Conservation (phyloP, 2,329 filamentous ascomycete genomes). For the Aspergillus tanneri region DNA sequence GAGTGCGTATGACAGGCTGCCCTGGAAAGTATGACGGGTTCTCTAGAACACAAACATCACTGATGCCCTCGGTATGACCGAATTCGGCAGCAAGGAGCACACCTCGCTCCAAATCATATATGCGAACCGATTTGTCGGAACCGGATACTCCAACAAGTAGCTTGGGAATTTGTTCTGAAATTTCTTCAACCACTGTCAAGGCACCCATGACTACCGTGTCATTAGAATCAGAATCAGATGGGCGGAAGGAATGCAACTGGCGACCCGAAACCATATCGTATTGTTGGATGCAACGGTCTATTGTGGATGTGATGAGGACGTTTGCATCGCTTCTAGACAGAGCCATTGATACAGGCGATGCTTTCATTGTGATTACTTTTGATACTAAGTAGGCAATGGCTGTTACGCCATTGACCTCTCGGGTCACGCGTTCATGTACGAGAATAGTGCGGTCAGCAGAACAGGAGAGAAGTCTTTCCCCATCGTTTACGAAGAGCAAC, state of each 20-base stretch:
- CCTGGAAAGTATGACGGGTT: conserved; percentile 27
- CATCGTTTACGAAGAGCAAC: conserved; percentile 71
- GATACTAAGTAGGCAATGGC: conserved; percentile 74
- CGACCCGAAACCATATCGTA: conserved; percentile 67
- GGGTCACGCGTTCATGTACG: conserved; percentile 72
- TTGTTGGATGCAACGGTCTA: conserved; percentile 61
- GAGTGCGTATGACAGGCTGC: conserved; percentile 48
- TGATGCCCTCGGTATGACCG: conserved; percentile 93
- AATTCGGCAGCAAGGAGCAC: conserved; percentile 82
- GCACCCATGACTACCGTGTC: conserved; percentile 84
- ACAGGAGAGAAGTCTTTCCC: conserved; percentile 73
- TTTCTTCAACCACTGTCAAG: conserved; percentile 59
- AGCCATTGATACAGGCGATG: conserved; percentile 81
- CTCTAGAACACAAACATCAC: conserved; percentile 72
- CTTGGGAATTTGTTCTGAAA: conserved; percentile 57
- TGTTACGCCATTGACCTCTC: conserved; percentile 55
- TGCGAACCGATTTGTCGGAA: conserved; percentile 89
- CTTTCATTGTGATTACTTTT: conserved; percentile 76
- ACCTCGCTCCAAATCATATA: conserved; percentile 80
- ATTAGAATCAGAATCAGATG: conserved; percentile 72
- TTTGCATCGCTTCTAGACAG: conserved; percentile 62
- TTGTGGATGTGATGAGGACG: conserved; percentile 58
- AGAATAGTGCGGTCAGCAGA: conserved; percentile 86
- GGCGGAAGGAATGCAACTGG: conserved; percentile 72
- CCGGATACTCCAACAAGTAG: conserved; percentile 86